Base-by-base conservation (phyloP, 2,329 filamentous ascomycete genomes). In the Phaeosphaeria sp. region DNA sequence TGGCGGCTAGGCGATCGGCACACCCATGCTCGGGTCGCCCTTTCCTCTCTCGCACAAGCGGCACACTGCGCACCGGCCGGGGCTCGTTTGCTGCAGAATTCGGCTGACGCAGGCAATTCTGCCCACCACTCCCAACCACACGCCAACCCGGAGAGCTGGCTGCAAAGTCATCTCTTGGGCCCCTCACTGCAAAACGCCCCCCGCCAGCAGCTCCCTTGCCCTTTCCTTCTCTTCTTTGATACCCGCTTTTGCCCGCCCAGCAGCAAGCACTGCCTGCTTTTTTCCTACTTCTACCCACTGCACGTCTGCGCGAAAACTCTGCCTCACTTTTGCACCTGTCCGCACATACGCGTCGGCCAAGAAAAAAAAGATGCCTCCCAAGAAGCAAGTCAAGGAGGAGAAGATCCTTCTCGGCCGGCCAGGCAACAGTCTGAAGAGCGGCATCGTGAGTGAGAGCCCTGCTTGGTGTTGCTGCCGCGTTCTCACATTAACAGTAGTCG, bases 381-480 rank as follows among this genome's bases (percentile, higher is more conserved):
- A 99, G 87, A 98, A 98, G 83, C 84, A 82, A 53, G 89, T 88
- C 72, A 88, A 92, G 73, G 91, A 97, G 86, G 91, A 98, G 86
- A 98, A 98, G 89, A 86, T 98, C 80, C 89, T 95, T 71, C 86
- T 99, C 81, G 95, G 95, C 80, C 87, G 95, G 78, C 95, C 95
- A 67, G 95, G 95, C 77, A 99, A 99, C 87, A 98, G 88, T 83
- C 81, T 99, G 81, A 99, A 98, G 88, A 97, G 92, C 84, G 96
- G 95, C 84, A 99, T 99, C 82, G 87, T 89, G 86, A 88, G 95
- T 96, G 85, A 81, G 87, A 79, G 77, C 72, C 78, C 77, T 68
- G 60, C 66, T 54, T 56, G 30, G 64, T 67, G 65, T 48, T 74
- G 60, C 66, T 61, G 65, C 58, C 69, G 67, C 66, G 69, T 75